Conservation (phyloP, 1,139 yeast genomes). For the Nakaseomyces kungkrabaensis region DNA sequence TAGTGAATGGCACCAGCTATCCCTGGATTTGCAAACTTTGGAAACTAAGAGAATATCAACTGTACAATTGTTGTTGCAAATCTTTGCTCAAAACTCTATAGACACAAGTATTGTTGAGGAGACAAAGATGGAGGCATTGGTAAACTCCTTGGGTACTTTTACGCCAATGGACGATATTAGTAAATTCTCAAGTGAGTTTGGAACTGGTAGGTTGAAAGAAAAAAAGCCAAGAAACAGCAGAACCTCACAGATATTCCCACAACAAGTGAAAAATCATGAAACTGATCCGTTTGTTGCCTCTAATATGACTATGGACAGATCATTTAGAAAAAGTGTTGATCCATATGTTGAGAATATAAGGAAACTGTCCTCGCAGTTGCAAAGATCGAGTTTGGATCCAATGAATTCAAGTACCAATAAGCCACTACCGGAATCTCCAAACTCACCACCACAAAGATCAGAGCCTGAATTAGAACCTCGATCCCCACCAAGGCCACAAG, state of each 20-base stretch:
- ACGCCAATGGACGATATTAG: constrained; percentile 26
- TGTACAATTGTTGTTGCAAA: constrained; percentile 71
- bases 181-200: constrained; percentile 24
- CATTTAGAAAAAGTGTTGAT: constrained; percentile 5
- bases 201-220: constrained; percentile 26
- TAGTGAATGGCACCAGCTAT: constrained; percentile 66
- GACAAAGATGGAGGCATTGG: constrained; percentile 19
- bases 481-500: neutral
- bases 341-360: constrained; percentile 22
- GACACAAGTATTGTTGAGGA: constrained; percentile 25
- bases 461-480: neutral
- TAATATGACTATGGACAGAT: constrained; percentile 1
- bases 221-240: constrained; percentile 9
- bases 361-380: constrained; percentile 22
- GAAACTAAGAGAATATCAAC: constrained; percentile 74
- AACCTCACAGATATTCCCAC: neutral
- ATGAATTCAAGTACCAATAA: neutral
- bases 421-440: neutral
- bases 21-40: constrained; percentile 60
- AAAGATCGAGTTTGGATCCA: constrained; percentile 5
- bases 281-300: neutral
- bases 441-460: neutral
- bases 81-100: constrained; percentile 40
- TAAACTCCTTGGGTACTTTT: constrained; percentile 18
- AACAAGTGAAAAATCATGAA: neutral